Conservation (phyloP, 208 protist genomes). For the Leishmania tropica region DNA sequence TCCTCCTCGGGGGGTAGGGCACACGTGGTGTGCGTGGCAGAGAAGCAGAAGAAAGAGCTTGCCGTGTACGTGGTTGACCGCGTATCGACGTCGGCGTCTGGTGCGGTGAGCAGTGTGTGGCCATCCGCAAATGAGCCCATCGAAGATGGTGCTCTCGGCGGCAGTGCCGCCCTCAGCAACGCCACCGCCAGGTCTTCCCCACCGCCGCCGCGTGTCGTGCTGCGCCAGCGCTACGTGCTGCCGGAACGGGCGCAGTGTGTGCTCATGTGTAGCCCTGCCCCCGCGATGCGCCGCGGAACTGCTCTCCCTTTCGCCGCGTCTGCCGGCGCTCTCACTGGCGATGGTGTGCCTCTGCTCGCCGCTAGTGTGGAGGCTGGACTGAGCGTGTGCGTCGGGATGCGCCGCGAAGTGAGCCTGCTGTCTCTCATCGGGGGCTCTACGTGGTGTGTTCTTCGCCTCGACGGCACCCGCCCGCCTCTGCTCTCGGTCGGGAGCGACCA, state of each 20-base stretch:
- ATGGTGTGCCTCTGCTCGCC: neutral
- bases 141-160: neutral
- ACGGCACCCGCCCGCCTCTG: constrained; percentile 33
- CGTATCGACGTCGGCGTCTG: constrained; percentile 13
- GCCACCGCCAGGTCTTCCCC: neutral
- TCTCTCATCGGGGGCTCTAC: constrained; percentile 58
- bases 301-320: neutral
- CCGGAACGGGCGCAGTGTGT: constrained; percentile 49
- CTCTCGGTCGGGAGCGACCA: constrained; percentile 33
- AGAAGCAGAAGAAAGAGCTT: constrained; percentile 27
- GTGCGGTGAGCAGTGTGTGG: neutral
- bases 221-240: constrained; percentile 43
- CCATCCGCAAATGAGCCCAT: neutral
- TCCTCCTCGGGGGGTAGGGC: neutral
- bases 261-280: constrained; percentile 39
- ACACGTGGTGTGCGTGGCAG: constrained; percentile 33
- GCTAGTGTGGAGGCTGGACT: constrained; percentile 28
- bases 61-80: constrained; percentile 32
- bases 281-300: neutral
- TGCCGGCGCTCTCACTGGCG: neutral
- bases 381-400: constrained; percentile 74
- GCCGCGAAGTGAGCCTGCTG: constrained; percentile 63
- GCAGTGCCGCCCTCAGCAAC: neutral
- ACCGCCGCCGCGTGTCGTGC: constrained; percentile 24
- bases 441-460: constrained; percentile 55